These are phyloP conservation scores for Juncus inflexus DNA, from an alignment of 176 grass and related monocot species.

Conservation along the genomic window DNA sequence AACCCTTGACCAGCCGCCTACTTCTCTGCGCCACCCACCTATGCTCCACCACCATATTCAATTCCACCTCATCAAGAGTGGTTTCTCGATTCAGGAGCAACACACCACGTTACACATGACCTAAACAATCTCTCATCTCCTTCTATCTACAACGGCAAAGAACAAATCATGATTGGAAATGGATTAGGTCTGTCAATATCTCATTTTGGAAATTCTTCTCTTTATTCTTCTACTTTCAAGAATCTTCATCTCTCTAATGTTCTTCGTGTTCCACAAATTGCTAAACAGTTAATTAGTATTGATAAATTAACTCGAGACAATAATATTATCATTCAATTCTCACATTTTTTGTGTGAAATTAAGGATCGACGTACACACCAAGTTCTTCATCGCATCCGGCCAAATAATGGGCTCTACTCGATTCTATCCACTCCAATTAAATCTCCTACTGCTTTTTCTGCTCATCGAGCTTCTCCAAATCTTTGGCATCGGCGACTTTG, in stretches of 20 bases:
- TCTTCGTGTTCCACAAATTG: background rate
- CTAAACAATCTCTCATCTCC: background rate
- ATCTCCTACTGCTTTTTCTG: background rate
- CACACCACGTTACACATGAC: background rate
- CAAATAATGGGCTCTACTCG: background rate
- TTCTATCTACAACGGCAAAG: background rate
- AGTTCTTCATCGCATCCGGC: background rate
- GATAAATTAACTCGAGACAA: background rate
- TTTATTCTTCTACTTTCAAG: background rate
- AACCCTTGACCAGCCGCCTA: too few species aligned
- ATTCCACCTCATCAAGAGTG: background rate
- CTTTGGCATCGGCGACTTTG: background rate
- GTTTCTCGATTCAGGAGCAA: conserved; percentile 1
- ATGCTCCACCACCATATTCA: background rate
- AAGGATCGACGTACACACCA: background rate
- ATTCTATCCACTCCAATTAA: background rate
- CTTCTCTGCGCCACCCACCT: background rate
- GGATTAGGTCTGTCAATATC: background rate
- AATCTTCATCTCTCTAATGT: background rate
- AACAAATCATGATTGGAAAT: background rate
- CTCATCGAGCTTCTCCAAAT: background rate
- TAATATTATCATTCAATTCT: background rate
- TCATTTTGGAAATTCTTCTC: background rate
- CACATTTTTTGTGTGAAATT: background rate
- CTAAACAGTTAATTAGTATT: background rate